Evolutionary conservation across 345 rosid genomes (phyloP), one percentile per base, ranked within the genome.

Genomic region (Syzygium aromaticum): DNA sequence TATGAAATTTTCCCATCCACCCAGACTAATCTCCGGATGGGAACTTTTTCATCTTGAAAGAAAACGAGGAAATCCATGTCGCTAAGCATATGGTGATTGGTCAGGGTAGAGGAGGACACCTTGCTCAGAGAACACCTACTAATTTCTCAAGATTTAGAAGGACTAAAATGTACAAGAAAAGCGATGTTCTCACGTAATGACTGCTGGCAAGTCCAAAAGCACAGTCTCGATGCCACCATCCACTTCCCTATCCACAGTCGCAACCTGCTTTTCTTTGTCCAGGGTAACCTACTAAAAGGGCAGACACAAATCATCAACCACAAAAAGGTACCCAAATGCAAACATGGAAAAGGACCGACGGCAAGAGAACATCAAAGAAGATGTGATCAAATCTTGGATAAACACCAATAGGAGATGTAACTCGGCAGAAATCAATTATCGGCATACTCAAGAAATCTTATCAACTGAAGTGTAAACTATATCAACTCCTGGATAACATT

Each of bases 181-280:
- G 87, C 3, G 8, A 9, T 52, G 46, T 51, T 89, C 94, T 92
- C 90, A 95, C 96, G 99, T 95, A 77, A 96, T 95, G 51, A 97
- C 97, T 17, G 98, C 99, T 5, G 99, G 99, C 85, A 97, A 92
- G 80, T 94, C 94, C 89, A 96, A 86, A 88, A 91, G 91, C 83
- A 98, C 85, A 3, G 96, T 96, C 91, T 96, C 99, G 52, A 96
- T 96, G 87, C 99, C 99, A 90, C 95, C 98, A 87, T 98, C 99
- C 27, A 96, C 99, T 93, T 98, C 99, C 92, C 99, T 91, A 84
- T 95, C 99, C 43, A 95, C 98, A 0, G 92, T 96, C 43, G 94
- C 99, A 85, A 89, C 90, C 73, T 89, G 89, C 90, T 94, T 94
- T 90, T 94, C 97, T 52, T 92, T 95, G 92, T 94, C 97, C 88